Evolutionary conservation across 306 rosid genomes (phyloP).

Genomic region (Vachellia pachyceras): DNA sequence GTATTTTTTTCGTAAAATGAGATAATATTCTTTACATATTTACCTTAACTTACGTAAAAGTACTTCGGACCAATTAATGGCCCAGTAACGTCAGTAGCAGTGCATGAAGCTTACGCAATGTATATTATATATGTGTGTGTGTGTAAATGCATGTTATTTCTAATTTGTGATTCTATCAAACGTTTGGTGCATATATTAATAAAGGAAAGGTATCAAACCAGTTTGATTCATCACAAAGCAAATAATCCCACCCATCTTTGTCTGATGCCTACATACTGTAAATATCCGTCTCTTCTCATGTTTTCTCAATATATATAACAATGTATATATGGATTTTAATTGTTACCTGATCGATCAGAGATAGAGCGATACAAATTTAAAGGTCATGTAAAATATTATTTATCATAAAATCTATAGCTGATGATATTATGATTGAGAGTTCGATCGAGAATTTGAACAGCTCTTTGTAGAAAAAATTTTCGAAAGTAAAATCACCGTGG

Average conservation of each 20-base stretch:
- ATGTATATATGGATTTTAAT: too few relatives aligned
- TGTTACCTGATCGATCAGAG: background rate
- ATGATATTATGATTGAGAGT: background rate
- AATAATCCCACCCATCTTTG: background rate
- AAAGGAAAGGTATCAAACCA: conserved; percentile 5
- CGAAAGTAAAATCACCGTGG: too few relatives aligned
- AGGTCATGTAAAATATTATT: background rate
- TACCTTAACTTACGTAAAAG: too few relatives aligned
- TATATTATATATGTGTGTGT: background rate
- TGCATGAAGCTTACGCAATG: background rate
- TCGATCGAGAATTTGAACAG: too few relatives aligned
- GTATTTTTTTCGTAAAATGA: too few relatives aligned
- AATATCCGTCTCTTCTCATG: background rate
- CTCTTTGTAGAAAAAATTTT: too few relatives aligned
- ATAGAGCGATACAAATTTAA: background rate
- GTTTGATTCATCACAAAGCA: background rate
- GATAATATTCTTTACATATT: too few relatives aligned
- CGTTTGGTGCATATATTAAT: background rate
- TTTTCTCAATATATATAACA: background rate
- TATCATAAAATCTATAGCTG: background rate
- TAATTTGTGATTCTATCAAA: background rate
- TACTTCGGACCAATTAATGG: too few relatives aligned
- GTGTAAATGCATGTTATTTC: background rate
- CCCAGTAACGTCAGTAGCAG: background rate
- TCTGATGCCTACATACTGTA: background rate